Evolutionary conservation across 2,329 filamentous ascomycete genomes (phyloP).

Genomic region (Blastomyces parvus): DNA sequence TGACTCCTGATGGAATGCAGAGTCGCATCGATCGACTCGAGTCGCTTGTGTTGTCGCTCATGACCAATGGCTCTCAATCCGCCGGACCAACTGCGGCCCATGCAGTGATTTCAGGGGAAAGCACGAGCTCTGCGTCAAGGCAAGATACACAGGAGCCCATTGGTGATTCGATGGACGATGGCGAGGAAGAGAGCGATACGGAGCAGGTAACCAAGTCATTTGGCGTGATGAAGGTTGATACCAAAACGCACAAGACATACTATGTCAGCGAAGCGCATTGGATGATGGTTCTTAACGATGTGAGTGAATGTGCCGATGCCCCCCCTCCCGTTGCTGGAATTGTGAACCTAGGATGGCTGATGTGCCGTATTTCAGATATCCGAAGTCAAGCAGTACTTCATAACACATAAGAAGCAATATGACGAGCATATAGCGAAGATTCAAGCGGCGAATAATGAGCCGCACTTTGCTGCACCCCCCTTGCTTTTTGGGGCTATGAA

Average conservation of each 20-base stretch:
- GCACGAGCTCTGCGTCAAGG: conserved; percentile 29
- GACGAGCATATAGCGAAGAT: conserved; percentile 73
- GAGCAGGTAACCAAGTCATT: conserved; percentile 64
- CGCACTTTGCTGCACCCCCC: conserved; percentile 54
- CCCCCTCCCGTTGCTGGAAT: background rate
- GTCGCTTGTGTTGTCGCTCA: conserved; percentile 80
- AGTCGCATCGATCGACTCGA: conserved; percentile 94
- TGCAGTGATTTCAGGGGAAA: conserved; percentile 28
- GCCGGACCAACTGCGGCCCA: conserved; percentile 45
- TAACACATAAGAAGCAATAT: conserved; percentile 75
- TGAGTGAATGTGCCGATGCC: conserved; percentile 25
- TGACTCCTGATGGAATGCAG: conserved; percentile 89
- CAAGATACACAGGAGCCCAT: conserved; percentile 28
- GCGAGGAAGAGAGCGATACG: conserved; percentile 56
- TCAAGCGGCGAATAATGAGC: conserved; percentile 41
- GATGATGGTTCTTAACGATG: conserved; percentile 66
- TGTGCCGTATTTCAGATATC: conserved; percentile 50
- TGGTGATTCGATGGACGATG: conserved; percentile 39
- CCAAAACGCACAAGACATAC: conserved; percentile 63
- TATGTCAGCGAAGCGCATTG: conserved; percentile 79
- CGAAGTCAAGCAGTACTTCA: conserved; percentile 89
- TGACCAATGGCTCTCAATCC: conserved; percentile 72
- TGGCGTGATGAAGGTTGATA: conserved; percentile 72
- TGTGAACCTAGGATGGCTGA: background rate
- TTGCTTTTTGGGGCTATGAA: conserved; percentile 67